These are phyloP conservation scores for Meripilus lineatus DNA, from an alignment of 1,284 basidiomycete species.

Conservation along the genomic window DNA sequence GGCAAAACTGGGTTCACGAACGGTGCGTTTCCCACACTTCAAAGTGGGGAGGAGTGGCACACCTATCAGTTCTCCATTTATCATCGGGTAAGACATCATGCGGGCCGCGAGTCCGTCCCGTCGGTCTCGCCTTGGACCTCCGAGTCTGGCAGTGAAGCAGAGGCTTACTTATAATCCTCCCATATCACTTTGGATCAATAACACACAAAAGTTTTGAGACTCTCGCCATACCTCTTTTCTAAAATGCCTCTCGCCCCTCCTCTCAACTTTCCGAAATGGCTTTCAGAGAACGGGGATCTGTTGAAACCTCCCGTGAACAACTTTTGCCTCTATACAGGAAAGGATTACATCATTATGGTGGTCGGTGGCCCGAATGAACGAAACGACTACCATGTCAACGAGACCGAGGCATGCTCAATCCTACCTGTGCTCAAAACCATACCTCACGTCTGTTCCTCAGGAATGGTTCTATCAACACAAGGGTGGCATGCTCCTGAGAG, in stretches of 20 bases:
- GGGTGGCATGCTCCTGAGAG: constrained; percentile 84
- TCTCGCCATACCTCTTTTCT: constrained; percentile 2
- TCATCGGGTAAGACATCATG: too few species aligned
- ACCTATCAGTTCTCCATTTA: too few species aligned
- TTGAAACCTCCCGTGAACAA: constrained; percentile 90
- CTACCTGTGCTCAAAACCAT: background rate
- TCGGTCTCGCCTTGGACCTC: too few species aligned
- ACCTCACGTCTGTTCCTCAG: constrained; percentile 29
- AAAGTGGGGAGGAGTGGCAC: too few species aligned
- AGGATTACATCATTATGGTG: constrained; percentile 87
- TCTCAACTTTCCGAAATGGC: constrained; percentile 85
- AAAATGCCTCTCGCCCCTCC: constrained; percentile 63
- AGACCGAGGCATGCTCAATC: constrained; percentile 67
- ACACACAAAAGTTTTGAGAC: background rate
- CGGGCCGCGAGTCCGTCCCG: too few species aligned
- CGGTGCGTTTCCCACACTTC: too few species aligned
- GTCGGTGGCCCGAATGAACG: constrained; percentile 91
- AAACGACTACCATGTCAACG: constrained; percentile 90
- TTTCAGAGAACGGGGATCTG: constrained; percentile 71
- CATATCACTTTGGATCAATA: too few species aligned
- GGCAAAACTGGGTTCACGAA: too few species aligned
- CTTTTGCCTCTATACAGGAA: constrained; percentile 81
- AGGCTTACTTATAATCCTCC: too few species aligned
- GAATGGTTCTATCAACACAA: constrained; percentile 98
- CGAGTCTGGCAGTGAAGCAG: too few species aligned